Base-by-base conservation (phyloP, 1,284 basidiomycete species). In the Cutaneotrichosporon cavernicola region DNA sequence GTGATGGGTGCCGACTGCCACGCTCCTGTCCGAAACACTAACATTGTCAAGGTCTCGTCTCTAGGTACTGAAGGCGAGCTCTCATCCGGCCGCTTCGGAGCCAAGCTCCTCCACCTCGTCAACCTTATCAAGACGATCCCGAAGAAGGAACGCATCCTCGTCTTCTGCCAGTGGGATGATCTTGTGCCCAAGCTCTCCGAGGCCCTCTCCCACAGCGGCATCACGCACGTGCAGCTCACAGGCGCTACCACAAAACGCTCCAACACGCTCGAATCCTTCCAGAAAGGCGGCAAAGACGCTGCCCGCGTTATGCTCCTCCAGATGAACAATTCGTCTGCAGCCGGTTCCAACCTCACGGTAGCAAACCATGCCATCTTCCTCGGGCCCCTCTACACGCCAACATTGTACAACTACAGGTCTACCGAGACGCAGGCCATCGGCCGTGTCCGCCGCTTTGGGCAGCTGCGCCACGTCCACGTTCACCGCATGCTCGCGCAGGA, bases 341-440 rank as follows among this genome's bases (percentile, higher is more conserved):
- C 92, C 58, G 94, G 94, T 58, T 88, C 91, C 10, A 97, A 97
- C 77, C 81, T 97, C 73, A 97, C 94, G 1, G 88, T 87, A 21
- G 94, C 95, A 16, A 97, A 95, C 81, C 92, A 96, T 73, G 94
- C 92, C 40, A 90, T 97, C 75, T 97, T 97, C 85, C 83, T 97
- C 58, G 94, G 91, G 4, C 94, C 94, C 3, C 84, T 97, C 38
- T 87, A 95, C 86, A 91, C 21, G 83, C 85, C 34, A 84, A 87
- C 70, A 26, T 85, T 89, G 79, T 90, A 90, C 77, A 90, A 90
- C 63, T 96, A 95, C 76, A 85, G 88, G 36, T 90, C 92, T 34
- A 89, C 87, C 70, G 91, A 91, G 79, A 96, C 90, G 0, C 93
- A 97, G 77, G 93, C 93, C 0, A 88, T 95, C 52, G 93, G 93